Evolutionary conservation across 163 green algal genomes (phyloP), one percentile per base, ranked within the genome.

Genomic region (Prototheca cutis): DNA sequence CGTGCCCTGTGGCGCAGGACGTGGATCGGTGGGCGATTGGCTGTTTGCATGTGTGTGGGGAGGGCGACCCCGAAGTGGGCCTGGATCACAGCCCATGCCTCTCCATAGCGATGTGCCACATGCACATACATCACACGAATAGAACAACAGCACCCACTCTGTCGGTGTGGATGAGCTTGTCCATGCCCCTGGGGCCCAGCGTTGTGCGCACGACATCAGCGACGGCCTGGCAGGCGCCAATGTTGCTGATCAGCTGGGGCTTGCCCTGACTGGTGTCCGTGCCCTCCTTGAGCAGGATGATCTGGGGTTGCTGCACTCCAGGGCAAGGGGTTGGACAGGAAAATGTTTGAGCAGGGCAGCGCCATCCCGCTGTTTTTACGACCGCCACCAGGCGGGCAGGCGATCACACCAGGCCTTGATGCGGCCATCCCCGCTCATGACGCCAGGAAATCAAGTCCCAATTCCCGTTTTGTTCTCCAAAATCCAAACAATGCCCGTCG

Each of bases 211-310:
- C 81, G 6, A 87, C 80, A 61, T 98, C 92, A 1, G 88, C 90
- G 6, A 98, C 86, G 2, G 92, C 91, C 59, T 89, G 80, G 80
- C 91, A 98, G 0, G 92, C 92, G 63, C 97, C 96, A 57, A 98
- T 98, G 80, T 98, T 98, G 76, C 81, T 91, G 65, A 98, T 87
- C 17, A 97, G 81, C 80, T 99, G 93, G 10, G 87, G 59, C 64
- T 87, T 96, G 47, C 93, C 93, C 63, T 99, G 93, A 52, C 83
- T 94, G 1, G 89, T 96, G 74, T 99, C 93, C 32, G 93, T 99
- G 36, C 93, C 93, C 64, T 99, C 93, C 60, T 89, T 90, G n/a
- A 99, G 74, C 27, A 99, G 78, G 60, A 99, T 97, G 68, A 99
- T 97, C 65, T 89, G 86, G 10, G 87, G 87, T 88, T 94, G 86